A percentile compares a stretch with the other conserved stretches of the same genome.
These are phyloP conservation scores for Infundibulicybe gibba DNA, from an alignment of 768 basidiomycete genomes.

Conservation along the genomic window DNA sequence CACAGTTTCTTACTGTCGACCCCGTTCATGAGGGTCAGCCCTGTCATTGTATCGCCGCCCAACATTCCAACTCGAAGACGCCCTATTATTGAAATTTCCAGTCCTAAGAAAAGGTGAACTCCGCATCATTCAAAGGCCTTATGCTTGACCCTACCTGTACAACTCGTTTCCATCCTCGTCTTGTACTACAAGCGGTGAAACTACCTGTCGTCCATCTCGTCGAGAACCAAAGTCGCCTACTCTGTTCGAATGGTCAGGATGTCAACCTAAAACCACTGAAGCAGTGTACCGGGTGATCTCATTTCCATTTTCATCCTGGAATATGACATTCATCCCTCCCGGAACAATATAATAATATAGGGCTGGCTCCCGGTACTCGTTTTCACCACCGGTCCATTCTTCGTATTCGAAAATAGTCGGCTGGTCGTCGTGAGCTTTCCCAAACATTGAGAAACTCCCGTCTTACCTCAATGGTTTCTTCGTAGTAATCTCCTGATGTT, in stretches of 20 bases:
- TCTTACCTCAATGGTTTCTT: slow-evolving; percentile 15
- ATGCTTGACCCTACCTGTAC: slow-evolving; percentile 37
- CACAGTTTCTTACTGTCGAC: neutral
- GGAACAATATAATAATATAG: slow-evolving; percentile 60
- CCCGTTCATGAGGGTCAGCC: too few relatives aligned
- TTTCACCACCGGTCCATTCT: slow-evolving; percentile 15
- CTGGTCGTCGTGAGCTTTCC: neutral
- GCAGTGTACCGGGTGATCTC: slow-evolving; percentile 54
- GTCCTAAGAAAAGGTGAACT: slow-evolving; percentile 9
- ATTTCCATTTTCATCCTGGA: slow-evolving; percentile 62
- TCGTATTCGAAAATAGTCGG: slow-evolving; percentile 20
- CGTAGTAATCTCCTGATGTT: neutral
- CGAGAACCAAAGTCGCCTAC: slow-evolving; percentile 47
- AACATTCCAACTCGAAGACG: neutral
- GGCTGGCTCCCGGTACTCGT: slow-evolving; percentile 15
- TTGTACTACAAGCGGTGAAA: slow-evolving; percentile 47
- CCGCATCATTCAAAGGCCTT: too few relatives aligned
- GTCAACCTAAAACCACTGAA: neutral
- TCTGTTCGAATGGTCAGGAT: slow-evolving; percentile 20
- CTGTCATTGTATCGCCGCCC: too few relatives aligned
- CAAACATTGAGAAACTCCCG: too few relatives aligned
- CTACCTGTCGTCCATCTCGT: slow-evolving; percentile 4
- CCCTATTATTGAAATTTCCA: slow-evolving; percentile 6
- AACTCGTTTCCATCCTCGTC: slow-evolving; percentile 57
- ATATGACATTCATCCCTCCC: slow-evolving; percentile 59